These are phyloP conservation scores for Metschnikowia shivogae DNA, from an alignment of 805 yeast species.

Conservation along the genomic window DNA sequence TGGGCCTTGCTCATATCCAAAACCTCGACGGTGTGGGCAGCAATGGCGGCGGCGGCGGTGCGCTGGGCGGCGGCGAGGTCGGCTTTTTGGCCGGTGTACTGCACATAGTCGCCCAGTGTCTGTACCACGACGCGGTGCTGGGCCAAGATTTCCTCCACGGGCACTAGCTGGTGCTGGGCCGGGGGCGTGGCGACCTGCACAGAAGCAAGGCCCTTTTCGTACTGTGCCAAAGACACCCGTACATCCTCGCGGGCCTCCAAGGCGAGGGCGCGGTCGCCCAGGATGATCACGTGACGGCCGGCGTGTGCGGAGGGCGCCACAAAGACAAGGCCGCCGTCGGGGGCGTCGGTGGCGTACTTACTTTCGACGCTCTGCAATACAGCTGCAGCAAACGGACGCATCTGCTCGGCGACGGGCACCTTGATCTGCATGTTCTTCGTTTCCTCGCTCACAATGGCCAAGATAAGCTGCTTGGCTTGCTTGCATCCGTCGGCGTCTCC, in stretches of 20 bases:
- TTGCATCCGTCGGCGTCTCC: constrained; percentile 85
- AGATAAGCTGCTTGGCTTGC: constrained; percentile 65
- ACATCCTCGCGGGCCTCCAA: constrained; percentile 42
- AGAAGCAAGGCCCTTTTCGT: constrained; percentile 44
- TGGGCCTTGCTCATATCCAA: constrained; percentile 89
- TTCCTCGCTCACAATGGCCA: constrained; percentile 70
- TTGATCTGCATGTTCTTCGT: constrained; percentile 55
- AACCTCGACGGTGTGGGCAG: constrained; percentile 56
- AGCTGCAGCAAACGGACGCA: constrained; percentile 27
- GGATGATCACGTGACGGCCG: constrained; percentile 41
- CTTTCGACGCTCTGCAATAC: constrained; percentile 24
- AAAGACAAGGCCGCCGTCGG: constrained; percentile 22
- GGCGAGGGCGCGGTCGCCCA: constrained; percentile 71
- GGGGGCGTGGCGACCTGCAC: constrained; percentile 64
- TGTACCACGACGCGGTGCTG: constrained; percentile 55
- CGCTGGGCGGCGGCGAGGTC: constrained; percentile 60
- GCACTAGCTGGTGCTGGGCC: constrained; percentile 65
- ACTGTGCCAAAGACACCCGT: constrained; percentile 10
- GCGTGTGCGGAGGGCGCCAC: constrained; percentile 38
- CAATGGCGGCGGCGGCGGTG: constrained; percentile 56
- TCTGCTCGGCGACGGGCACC: constrained; percentile 39
- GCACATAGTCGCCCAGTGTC: constrained; percentile 49
- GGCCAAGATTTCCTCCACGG: constrained; percentile 48
- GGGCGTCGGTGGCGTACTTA: constrained; percentile 16
- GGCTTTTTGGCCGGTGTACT: constrained; percentile 57